Conservation (phyloP, 2,329 filamentous ascomycete species). For the Grosmannia penicillata region DNA sequence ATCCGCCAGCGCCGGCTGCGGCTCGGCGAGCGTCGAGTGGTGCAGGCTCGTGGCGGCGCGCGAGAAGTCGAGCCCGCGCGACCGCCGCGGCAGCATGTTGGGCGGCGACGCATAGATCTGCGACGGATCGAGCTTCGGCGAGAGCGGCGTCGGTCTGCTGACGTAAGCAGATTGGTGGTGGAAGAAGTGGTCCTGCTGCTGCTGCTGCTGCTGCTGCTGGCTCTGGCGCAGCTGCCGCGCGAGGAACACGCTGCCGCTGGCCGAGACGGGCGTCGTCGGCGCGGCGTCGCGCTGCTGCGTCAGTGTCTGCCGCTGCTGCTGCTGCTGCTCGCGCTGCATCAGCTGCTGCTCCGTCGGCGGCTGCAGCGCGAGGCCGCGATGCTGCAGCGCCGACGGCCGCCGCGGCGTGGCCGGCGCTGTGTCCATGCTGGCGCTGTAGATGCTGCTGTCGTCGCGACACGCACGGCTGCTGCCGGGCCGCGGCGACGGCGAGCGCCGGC, state of each 20-base stretch:
- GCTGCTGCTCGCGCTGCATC: slow-evolving; percentile 13
- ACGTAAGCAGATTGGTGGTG: slow-evolving; percentile 18
- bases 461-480: too few species aligned
- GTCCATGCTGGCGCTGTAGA: slow-evolving; percentile 22
- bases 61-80: slow-evolving; percentile 83
- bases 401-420: slow-evolving; percentile 55
- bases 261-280: slow-evolving; percentile 6
- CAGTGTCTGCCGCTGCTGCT: neutral
- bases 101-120: slow-evolving; percentile 78
- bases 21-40: slow-evolving; percentile 84
- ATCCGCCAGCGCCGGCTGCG: too few species aligned
- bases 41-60: slow-evolving; percentile 87
- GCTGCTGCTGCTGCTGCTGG: slow-evolving; percentile 5
- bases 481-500: too few species aligned
- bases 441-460: slow-evolving; percentile 52
- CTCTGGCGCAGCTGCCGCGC: too few species aligned
- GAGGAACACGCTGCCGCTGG: slow-evolving; percentile 10
- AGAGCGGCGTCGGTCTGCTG: slow-evolving; percentile 53
- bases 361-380: slow-evolving; percentile 54
- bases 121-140: slow-evolving; percentile 71
- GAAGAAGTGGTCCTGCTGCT: slow-evolving; percentile 7
- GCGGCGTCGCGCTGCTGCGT: neutral
- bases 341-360: slow-evolving; percentile 24
- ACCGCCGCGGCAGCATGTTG: slow-evolving; percentile 77
- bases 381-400: slow-evolving; percentile 46